Conservation (phyloP, 768 basidiomycete genomes). For the Paxillus ammoniavirescens region DNA sequence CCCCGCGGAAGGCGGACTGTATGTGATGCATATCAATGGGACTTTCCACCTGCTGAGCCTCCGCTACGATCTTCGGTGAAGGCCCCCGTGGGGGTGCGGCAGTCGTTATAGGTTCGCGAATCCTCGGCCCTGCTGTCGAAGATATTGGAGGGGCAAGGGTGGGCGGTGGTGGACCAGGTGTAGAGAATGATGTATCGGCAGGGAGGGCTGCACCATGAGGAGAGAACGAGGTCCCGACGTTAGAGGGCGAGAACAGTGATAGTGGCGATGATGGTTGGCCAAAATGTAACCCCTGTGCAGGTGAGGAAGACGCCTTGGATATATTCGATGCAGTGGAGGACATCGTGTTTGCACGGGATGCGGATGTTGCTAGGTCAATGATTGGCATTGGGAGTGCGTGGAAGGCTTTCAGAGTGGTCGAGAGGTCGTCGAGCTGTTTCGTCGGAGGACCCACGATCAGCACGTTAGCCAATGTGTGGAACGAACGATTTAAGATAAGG, state of each 20-base stretch:
- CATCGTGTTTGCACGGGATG: slow-evolving; percentile 31
- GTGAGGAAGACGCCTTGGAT: slow-evolving; percentile 18
- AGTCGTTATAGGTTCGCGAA: slow-evolving; percentile 1
- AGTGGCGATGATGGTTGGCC: slow-evolving; percentile 1
- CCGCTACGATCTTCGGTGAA: slow-evolving; percentile 21
- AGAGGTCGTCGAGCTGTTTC: slow-evolving; percentile 30
- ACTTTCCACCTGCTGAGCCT: slow-evolving; percentile 29
- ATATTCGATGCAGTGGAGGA: slow-evolving; percentile 24
- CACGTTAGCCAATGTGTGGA: neutral
- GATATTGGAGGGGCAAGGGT: slow-evolving; percentile 10
- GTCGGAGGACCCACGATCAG: neutral
- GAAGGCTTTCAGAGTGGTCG: slow-evolving; percentile 38
- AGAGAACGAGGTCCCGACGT: neutral
- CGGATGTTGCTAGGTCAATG: slow-evolving; percentile 31
- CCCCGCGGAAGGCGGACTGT: slow-evolving; percentile 6
- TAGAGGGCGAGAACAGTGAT: slow-evolving; percentile 9
- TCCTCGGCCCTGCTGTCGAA: neutral
- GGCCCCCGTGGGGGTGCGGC: slow-evolving; percentile 9
- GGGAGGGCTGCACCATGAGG: neutral
- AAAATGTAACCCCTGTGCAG: slow-evolving; percentile 2
- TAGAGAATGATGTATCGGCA: slow-evolving; percentile 3
- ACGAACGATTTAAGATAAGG: neutral
- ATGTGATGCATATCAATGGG: slow-evolving; percentile 25
- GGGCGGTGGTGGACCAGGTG: slow-evolving; percentile 21
- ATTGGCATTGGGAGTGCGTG: slow-evolving; percentile 43